Evolutionary conservation across 2,329 filamentous ascomycete genomes (phyloP).

Genomic region (Periconia sp.): DNA sequence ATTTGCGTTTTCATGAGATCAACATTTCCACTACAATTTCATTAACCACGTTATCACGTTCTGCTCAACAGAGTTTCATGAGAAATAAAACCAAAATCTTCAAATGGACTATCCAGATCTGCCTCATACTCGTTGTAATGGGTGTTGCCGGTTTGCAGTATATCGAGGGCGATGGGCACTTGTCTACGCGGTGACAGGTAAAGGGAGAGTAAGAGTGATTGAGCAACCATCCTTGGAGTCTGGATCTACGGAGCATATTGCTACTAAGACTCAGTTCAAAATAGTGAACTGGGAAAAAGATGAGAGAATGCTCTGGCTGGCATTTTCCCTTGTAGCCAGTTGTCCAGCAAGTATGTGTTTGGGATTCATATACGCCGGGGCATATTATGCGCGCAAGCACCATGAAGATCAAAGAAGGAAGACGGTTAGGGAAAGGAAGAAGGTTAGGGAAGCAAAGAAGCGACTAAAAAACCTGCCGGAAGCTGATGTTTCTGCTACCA

Average conservation of each 20-base stretch:
- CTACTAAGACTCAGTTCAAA: neutral
- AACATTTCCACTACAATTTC: no score
- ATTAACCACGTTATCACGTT: no score
- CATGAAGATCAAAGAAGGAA: no score
- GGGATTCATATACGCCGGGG: neutral
- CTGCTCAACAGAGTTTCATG: neutral
- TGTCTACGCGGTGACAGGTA: neutral
- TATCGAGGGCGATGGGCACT: neutral
- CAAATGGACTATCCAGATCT: neutral
- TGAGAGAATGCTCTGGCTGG: neutral
- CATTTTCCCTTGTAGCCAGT: neutral
- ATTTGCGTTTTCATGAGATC: no score
- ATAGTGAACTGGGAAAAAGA: neutral
- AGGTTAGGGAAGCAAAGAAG: neutral
- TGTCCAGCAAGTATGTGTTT: neutral
- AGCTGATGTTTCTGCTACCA: neutral
- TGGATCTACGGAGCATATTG: no score
- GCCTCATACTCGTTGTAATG: neutral
- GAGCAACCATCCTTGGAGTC: neutral
- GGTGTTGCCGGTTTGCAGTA: neutral
- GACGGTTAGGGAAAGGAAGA: neutral
- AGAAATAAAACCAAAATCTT: neutral
- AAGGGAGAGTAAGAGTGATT: neutral
- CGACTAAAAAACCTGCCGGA: neutral
- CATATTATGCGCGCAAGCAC: neutral